Evolutionary conservation across 768 basidiomycete genomes (phyloP).

Genomic region (Boletus subcaerulescens): DNA sequence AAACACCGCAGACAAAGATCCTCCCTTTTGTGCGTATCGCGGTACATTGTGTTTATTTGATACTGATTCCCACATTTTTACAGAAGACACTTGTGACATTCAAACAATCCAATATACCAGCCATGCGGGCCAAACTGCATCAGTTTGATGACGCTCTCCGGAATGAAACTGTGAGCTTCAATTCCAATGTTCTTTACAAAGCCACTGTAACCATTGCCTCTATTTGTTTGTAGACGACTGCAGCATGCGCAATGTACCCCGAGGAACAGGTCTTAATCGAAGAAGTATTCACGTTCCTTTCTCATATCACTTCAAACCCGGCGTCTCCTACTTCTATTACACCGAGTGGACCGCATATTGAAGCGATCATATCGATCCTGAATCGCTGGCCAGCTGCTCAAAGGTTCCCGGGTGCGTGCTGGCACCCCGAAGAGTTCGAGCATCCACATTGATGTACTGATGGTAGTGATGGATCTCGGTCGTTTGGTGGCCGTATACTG

Average conservation of each 20-base stretch:
- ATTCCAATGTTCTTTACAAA: neutral
- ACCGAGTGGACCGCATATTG: conserved; percentile 50
- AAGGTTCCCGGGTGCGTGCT: conserved; percentile 62
- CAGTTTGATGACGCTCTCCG: conserved; percentile 71
- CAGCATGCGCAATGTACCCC: conserved; percentile 65
- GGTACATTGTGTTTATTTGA: neutral
- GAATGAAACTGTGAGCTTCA: conserved; percentile 59
- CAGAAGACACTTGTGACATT: conserved; percentile 72
- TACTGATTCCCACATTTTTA: neutral
- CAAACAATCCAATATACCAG: conserved; percentile 76
- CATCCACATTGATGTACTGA: neutral
- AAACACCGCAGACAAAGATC: conserved; percentile 37
- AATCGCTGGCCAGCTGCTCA: conserved; percentile 72
- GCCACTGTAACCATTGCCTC: neutral
- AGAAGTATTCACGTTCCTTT: conserved; percentile 60
- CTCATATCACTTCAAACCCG: conserved; percentile 42
- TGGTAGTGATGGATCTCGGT: conserved; percentile 78
- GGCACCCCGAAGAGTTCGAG: neutral
- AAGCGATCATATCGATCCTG: conserved; percentile 60
- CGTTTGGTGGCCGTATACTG: conserved; percentile 71
- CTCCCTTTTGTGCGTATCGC: conserved; percentile 49
- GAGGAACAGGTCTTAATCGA: conserved; percentile 57
- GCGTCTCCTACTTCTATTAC: conserved; percentile 27
- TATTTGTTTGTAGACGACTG: conserved; percentile 52
- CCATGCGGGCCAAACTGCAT: conserved; percentile 75